phyloP scores from a whole-genome alignment of 768 basidiomycete species.

The Rhodotorula diobovata region DNA sequence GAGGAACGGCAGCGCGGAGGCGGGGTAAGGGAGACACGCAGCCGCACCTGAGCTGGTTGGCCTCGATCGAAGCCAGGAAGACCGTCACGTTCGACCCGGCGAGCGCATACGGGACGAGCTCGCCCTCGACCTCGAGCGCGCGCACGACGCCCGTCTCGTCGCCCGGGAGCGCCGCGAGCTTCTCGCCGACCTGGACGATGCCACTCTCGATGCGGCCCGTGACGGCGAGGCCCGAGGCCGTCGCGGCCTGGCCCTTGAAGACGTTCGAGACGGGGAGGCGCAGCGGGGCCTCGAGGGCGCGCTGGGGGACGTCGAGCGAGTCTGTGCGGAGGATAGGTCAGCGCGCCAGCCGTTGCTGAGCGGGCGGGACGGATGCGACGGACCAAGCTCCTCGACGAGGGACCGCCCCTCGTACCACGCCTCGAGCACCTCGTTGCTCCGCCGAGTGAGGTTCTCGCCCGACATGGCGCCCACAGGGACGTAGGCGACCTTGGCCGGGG shows the following conservation, averaged over 20 bases:
- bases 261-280: constrained; percentile 91
- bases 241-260: constrained; percentile 78
- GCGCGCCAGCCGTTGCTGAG: background rate
- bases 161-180: constrained; percentile 78
- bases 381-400: constrained; percentile 76
- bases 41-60: constrained; percentile 61
- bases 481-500: constrained; percentile 69
- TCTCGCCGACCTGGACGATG: constrained; percentile 85
- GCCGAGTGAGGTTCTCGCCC: constrained; percentile 71
- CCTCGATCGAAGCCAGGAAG: constrained; percentile 75
- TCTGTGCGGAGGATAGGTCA: constrained; percentile 9
- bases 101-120: constrained; percentile 73
- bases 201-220: constrained; percentile 81
- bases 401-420: constrained; percentile 86
- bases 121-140: constrained; percentile 79
- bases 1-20: background rate
- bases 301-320: constrained; percentile 32
- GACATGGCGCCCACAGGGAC: constrained; percentile 85
- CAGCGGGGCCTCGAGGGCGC: constrained; percentile 61
- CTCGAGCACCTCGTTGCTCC: constrained; percentile 51
- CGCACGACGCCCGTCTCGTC: constrained; percentile 79
- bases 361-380: constrained; percentile 10
- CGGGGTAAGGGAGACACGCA: background rate
- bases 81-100: constrained; percentile 87
- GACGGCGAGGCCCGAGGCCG: constrained; percentile 62